Conservation (phyloP, 306 rosid genomes). For the Cyamopsis tetragonoloba region DNA sequence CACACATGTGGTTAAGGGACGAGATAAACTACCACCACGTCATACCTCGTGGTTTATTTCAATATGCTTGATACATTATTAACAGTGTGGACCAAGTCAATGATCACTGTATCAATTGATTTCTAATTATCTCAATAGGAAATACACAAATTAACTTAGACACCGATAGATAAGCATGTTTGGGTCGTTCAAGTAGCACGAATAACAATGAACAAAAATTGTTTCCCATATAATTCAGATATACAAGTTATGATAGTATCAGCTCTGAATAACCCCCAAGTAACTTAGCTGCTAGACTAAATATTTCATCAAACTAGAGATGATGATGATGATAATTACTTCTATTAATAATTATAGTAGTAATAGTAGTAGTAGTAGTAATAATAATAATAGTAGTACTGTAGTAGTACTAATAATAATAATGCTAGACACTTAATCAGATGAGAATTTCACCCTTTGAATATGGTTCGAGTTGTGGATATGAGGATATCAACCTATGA, state of each 20-base stretch:
- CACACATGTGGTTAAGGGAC: too few species aligned
- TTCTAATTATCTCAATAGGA: background rate
- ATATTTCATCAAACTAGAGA: background rate
- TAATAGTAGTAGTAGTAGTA: too few species aligned
- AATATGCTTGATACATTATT: background rate
- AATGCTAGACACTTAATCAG: conserved; percentile 9
- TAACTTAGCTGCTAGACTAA: background rate
- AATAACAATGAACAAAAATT: background rate
- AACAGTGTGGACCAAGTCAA: background rate
- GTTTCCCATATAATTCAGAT: background rate
- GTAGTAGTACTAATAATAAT: background rate
- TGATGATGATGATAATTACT: too few species aligned
- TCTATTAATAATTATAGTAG: too few species aligned
- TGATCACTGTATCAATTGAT: background rate
- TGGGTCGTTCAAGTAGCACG: background rate
- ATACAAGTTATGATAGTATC: background rate
- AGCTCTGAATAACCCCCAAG: background rate
- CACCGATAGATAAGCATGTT: background rate
- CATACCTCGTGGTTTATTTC: too few species aligned
- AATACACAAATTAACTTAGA: background rate
- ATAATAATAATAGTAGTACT: too few species aligned
- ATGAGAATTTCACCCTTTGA: conserved; percentile 1
- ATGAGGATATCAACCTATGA: background rate
- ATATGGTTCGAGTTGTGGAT: background rate
- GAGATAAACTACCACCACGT: too few species aligned